These are phyloP conservation scores for Pistacia atlantica DNA, from an alignment of 345 rosid species.

Conservation along the genomic window DNA sequence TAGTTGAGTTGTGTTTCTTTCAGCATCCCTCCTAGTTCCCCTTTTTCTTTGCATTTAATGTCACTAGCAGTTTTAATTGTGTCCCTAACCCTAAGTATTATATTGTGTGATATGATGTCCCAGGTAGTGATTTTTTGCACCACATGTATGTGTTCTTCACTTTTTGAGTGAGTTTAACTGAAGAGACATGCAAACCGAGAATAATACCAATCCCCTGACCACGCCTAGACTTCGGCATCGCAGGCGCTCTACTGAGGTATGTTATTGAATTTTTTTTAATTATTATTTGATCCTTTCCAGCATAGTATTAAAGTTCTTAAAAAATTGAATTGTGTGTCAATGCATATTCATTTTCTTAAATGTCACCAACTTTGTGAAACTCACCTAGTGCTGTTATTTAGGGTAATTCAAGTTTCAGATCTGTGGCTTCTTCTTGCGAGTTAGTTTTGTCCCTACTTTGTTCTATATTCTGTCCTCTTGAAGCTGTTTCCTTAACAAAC, in stretches of 20 bases:
- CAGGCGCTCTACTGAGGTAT: conserved; percentile 71
- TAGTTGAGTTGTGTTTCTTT: neutral
- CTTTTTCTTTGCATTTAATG: neutral
- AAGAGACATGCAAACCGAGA: conserved; percentile 66
- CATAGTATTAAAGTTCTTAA: neutral
- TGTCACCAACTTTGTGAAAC: neutral
- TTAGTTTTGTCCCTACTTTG: neutral
- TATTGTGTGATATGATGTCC: conserved; percentile 9
- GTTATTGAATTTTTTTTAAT: conserved; percentile 14
- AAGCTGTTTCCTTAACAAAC: neutral
- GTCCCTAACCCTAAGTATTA: neutral
- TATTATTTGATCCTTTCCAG: conserved; percentile 1
- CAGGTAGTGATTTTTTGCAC: conserved; percentile 11
- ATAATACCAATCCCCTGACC: conserved; percentile 38
- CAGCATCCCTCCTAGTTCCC: neutral
- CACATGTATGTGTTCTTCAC: conserved; percentile 4
- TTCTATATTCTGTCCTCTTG: neutral
- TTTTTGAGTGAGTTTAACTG: conserved; percentile 10
- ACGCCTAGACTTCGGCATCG: conserved; percentile 74
- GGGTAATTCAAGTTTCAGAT: neutral
- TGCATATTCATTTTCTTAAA: neutral
- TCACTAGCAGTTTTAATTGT: conserved; percentile 2
- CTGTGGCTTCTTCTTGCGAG: neutral
- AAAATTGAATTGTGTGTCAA: neutral
- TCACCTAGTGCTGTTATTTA: neutral